Evolutionary conservation across 2,329 filamentous ascomycete genomes (phyloP), one percentile per base, ranked within the genome.

Genomic region (Emergomyces pasteurianus): DNA sequence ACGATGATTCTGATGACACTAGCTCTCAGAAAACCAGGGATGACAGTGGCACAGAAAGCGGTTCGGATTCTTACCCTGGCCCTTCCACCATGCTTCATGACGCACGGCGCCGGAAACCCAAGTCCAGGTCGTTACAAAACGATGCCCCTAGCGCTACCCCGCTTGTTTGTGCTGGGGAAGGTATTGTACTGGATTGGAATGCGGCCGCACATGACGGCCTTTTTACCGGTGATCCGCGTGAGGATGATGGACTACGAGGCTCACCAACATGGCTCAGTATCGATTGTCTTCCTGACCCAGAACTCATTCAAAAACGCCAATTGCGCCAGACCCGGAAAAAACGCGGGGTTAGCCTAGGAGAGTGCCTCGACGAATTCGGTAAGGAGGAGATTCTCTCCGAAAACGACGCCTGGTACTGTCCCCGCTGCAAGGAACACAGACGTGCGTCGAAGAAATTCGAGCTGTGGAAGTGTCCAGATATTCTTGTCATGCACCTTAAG

Each of bases 361-460:
- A 96, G 67, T 99, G 94, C 71, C 83, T 99, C 60, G 88, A 92
- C 62, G 94, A 97, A 74, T 97, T 96, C 67, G 90, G 94, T 70
- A 92, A 92, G 71, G 89, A 92, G 63, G 94, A 99, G 74, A 86
- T 96, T 16, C 79, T 99, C 4, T 96, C 92, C 0, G 90, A 96
- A 72, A 89, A 95, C 70, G 95, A 99, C 72, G 92, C 90, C 63
- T 99, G 94, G 94, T 97, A 95, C 72, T 99, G 94, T 71, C 92
- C 90, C 61, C 85, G 90, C 36, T 99, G 94, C 81, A 97, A 97
- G 73, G 90, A 96, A 68, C 88, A 95, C 69, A 86, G 90, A 18
- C 86, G 90, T 63, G 94, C 94, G 23, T 92, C 87, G 76, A 99
- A 99, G 79, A 96, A 94, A 69, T 90, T 99, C 59, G 92, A 97